phyloP scores from a whole-genome alignment of 23 red algal species.

The Gracilariopsis chorda region DNA sequence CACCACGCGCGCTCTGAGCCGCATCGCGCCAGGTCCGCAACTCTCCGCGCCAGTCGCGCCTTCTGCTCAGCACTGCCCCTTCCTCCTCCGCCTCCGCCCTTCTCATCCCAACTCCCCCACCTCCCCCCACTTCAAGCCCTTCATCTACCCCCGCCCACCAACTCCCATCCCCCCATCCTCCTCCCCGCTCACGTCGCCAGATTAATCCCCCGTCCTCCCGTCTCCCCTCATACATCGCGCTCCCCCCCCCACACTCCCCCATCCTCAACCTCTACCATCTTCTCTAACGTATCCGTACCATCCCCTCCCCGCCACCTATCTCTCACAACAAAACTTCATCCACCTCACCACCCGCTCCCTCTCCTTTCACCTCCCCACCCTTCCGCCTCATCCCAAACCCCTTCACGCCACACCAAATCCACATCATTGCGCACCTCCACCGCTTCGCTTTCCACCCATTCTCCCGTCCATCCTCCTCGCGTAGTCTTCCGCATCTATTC shows the following conservation, averaged over 20 bases:
- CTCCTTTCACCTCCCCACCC: neutral
- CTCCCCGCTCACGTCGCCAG: slow-evolving; percentile 2
- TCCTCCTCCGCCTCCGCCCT: neutral
- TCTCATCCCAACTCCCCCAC: neutral
- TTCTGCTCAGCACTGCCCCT: neutral
- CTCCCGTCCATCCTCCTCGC: neutral
- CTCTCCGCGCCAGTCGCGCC: neutral
- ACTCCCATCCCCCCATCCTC: neutral
- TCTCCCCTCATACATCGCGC: neutral
- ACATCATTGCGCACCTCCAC: neutral
- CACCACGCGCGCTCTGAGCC: neutral
- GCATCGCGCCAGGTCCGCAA: neutral
- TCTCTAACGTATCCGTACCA: too few relatives aligned
- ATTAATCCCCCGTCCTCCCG: neutral
- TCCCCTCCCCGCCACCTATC: too few relatives aligned
- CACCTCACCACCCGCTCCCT: too few relatives aligned
- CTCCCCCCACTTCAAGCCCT: neutral
- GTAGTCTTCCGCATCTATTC: neutral
- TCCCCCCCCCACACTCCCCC: neutral
- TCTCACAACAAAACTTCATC: too few relatives aligned
- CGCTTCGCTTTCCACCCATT: neutral
- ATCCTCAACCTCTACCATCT: too few relatives aligned
- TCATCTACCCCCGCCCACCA: neutral
- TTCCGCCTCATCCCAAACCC: neutral
- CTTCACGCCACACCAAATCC: neutral